Evolutionary conservation across 768 basidiomycete genomes (phyloP).

Genomic region (Hericium rajendrae): DNA sequence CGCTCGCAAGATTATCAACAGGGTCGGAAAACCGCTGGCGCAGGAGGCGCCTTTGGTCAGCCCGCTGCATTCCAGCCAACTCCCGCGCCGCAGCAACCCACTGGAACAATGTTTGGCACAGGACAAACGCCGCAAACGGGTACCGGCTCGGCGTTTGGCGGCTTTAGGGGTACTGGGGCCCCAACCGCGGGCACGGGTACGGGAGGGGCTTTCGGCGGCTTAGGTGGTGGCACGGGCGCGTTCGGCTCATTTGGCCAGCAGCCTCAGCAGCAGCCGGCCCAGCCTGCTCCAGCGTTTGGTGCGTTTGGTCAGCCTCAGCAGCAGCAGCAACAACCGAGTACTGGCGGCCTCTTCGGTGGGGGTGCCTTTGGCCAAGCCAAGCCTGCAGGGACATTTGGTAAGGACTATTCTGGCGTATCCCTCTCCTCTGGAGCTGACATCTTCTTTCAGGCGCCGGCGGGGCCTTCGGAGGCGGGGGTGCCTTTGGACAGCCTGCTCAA

Average conservation of each 20-base stretch:
- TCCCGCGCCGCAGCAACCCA: conserved; percentile 18
- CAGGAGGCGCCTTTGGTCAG: conserved; percentile 22
- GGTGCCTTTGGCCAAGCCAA: conserved; percentile 25
- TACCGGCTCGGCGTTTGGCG: conserved; percentile 2
- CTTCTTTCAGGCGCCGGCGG: conserved; percentile 3
- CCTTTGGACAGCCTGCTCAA: conserved; percentile 18
- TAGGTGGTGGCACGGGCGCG: conserved; percentile 13
- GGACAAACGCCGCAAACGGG: conserved; percentile 11
- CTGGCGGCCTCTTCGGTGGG: conserved; percentile 20
- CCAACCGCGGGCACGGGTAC: conserved; percentile 14
- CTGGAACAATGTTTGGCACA: conserved; percentile 20
- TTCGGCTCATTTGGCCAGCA: conserved; percentile 21
- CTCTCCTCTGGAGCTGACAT: neutral
- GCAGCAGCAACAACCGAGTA: conserved; percentile 21
- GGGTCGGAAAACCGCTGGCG: conserved; percentile 31
- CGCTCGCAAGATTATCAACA: conserved; percentile 40
- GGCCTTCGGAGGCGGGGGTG: conserved; percentile 13
- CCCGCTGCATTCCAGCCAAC: conserved; percentile 23
- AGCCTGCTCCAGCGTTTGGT: conserved; percentile 17
- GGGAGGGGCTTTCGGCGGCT: conserved; percentile 21
- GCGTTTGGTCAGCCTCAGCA: conserved; percentile 25
- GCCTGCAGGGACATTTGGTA: conserved; percentile 18
- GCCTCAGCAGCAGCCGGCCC: conserved; percentile 28
- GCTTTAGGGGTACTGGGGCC: neutral
- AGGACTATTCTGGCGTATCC: neutral